These are phyloP conservation scores for Saxispiralis lemnorum DNA, from an alignment of 495 filamentous ascomycete genomes.

Conservation along the genomic window DNA sequence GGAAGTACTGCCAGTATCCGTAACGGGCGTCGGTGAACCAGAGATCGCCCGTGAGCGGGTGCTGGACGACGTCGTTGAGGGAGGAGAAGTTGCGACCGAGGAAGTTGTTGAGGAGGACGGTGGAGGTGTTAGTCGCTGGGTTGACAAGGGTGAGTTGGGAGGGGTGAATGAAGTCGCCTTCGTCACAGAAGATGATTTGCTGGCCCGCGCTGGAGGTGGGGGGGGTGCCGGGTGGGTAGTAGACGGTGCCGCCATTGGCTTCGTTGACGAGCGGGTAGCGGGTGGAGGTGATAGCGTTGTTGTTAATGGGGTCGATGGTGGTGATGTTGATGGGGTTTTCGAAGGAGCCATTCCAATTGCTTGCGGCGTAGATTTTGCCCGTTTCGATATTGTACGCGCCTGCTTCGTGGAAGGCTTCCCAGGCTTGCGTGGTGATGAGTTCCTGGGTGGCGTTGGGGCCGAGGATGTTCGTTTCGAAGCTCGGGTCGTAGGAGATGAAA, in stretches of 20 bases:
- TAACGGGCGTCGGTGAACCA: slow-evolving; percentile 23
- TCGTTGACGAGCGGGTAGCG: slow-evolving; percentile 19
- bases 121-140: slow-evolving; percentile 3
- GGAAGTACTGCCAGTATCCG: slow-evolving; percentile 24
- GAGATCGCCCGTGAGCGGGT: slow-evolving; percentile 11
- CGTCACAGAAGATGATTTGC: slow-evolving; percentile 20
- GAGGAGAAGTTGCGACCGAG: slow-evolving; percentile 32
- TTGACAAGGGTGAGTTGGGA: slow-evolving; percentile 10
- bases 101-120: slow-evolving; percentile 27
- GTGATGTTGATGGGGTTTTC: slow-evolving; percentile 22
- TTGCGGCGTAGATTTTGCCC: slow-evolving; percentile 40
- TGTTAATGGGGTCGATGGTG: slow-evolving; percentile 14
- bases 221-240: slow-evolving; percentile 13
- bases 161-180: slow-evolving; percentile 18
- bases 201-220: slow-evolving; percentile 15
- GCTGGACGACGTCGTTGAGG: slow-evolving; percentile 30
- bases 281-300: slow-evolving; percentile 22
- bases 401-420: slow-evolving; percentile 38
- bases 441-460: slow-evolving; percentile 16
- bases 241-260: slow-evolving; percentile 21
- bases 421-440: slow-evolving; percentile 16
- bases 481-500: slow-evolving; percentile 19
- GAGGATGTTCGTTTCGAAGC: slow-evolving; percentile 19
- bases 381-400: slow-evolving; percentile 43
- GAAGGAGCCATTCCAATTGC: slow-evolving; percentile 26